Base-by-base conservation (phyloP, 2,329 filamentous ascomycete genomes). In the Ophiostoma triangulosporum region DNA sequence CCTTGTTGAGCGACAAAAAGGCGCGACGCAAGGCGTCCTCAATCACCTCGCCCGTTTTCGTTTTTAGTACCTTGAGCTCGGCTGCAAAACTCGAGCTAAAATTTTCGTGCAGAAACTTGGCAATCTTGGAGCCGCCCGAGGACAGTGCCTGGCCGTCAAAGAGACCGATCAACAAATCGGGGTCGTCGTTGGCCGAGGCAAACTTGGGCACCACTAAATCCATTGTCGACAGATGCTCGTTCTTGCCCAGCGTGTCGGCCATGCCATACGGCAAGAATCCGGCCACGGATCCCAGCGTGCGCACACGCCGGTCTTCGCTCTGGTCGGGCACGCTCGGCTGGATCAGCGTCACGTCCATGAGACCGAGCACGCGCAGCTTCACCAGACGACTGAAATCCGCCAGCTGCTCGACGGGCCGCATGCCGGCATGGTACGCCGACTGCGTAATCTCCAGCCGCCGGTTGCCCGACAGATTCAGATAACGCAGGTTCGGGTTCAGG, bases 341-440 rank as follows among this genome's bases (percentile, higher is more conserved):
- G 17, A 88, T 96, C 57, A 97, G 78, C 0, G 93, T 98, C 27
- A 98, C 93, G 70, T 98, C 93, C 90, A 98, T 98, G 62, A 98
- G 70, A 26, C 93, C 93, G 35, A 98, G 75, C 15, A 97, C 84
- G 33, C 93, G 79, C 52, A 98, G 74, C 63, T 95, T 91, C 51
- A 76, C 74, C 43, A 98, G 74, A 0, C 86, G 85, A 60, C 81
- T 90, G 66, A 98, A 98, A 65, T 96, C 91, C 0, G 91, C 95
- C 54, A 74, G 95, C 68, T 70, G 88, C 76, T 70, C 85, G 1
- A 32, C 31, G 12, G 43, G 45, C 70, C 65, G 81, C 71, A 73
- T n/a, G 8, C 64, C 74, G 63, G 64, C 72, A 59, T 64, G 74
- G 48, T 78, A 79, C 7, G 76, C 72, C 26, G 78, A 80, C 60